Percentiles rank a stretch among this genome's conserved stretches.
Conservation (phyloP, 2,329 filamentous ascomycete genomes). For the Colletotrichum eleusines region DNA sequence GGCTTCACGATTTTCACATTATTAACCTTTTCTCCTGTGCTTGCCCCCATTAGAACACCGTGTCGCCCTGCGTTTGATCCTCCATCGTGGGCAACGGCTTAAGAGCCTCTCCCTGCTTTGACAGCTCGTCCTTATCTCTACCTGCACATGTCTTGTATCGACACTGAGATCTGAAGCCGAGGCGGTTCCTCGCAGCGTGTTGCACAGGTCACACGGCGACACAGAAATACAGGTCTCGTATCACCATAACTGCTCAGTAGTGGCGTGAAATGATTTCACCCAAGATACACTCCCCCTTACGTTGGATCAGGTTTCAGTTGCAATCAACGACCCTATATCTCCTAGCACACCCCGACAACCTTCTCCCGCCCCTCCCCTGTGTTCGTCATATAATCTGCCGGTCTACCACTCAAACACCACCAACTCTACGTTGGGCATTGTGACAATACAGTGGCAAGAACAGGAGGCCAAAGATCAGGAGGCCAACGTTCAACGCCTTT, state of each 20-base stretch:
- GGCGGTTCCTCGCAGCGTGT: no score
- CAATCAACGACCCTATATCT: not conserved
- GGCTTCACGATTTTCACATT: not conserved
- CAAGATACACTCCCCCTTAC: not conserved
- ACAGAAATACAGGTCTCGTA: no score
- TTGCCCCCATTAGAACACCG: no score
- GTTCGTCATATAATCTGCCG: not conserved
- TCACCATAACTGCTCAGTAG: no score
- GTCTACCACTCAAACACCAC: conserved; percentile 3
- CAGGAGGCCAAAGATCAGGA: not conserved
- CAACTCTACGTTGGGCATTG: conserved; percentile 23
- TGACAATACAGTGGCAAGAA: no score
- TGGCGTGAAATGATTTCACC: no score
- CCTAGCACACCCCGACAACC: conserved; percentile 4
- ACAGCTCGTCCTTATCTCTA: not conserved
- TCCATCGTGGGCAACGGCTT: not conserved
- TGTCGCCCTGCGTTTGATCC: not conserved
- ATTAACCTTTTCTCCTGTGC: not conserved
- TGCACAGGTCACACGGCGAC: no score
- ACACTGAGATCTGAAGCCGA: not conserved
- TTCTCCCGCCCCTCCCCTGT: not conserved
- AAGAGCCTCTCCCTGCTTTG: not conserved
- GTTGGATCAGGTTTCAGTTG: not conserved
- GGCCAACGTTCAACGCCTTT: not conserved
- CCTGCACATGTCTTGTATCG: not conserved